phyloP scores from a whole-genome alignment of 2,329 filamentous ascomycete genomes.

The Fusarium sp. region DNA sequence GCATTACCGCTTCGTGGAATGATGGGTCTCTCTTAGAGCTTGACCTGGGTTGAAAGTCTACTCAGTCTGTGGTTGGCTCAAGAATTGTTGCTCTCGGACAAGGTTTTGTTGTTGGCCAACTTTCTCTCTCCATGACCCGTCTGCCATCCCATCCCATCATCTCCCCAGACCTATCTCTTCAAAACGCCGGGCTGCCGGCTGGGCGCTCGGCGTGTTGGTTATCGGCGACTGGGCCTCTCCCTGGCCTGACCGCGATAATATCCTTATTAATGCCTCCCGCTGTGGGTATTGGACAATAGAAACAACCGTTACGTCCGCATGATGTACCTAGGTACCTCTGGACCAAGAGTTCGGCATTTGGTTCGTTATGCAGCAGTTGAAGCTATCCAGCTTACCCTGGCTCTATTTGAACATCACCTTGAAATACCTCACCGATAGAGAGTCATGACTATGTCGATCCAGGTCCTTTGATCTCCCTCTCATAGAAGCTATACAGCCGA shows the following conservation, averaged over 20 bases:
- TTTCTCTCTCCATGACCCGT: conserved; percentile 12
- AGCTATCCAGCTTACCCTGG: conserved; percentile 20
- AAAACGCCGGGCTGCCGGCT: conserved; percentile 20
- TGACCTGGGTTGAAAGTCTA: conserved; percentile 13
- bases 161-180: conserved; percentile 1
- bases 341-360: conserved; percentile 17
- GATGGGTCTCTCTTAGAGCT: conserved; percentile 21
- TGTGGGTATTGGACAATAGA: neutral
- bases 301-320: neutral
- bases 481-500: neutral
- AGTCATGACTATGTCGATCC: conserved; percentile 26
- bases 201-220: conserved; percentile 4
- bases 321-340: neutral
- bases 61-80: conserved; percentile 4
- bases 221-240: neutral
- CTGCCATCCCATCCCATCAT: conserved; percentile 15
- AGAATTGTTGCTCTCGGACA: neutral
- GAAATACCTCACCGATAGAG: conserved; percentile 36
- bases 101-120: conserved; percentile 6
- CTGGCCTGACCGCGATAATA: neutral
- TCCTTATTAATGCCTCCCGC: conserved; percentile 12
- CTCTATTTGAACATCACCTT: conserved; percentile 17
- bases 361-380: conserved; percentile 10
- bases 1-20: conserved; percentile 35
- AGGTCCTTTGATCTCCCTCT: conserved; percentile 38